Evolutionary conservation across 2,329 filamentous ascomycete genomes (phyloP).

Genomic region (Colletotrichum ledebouriae): DNA sequence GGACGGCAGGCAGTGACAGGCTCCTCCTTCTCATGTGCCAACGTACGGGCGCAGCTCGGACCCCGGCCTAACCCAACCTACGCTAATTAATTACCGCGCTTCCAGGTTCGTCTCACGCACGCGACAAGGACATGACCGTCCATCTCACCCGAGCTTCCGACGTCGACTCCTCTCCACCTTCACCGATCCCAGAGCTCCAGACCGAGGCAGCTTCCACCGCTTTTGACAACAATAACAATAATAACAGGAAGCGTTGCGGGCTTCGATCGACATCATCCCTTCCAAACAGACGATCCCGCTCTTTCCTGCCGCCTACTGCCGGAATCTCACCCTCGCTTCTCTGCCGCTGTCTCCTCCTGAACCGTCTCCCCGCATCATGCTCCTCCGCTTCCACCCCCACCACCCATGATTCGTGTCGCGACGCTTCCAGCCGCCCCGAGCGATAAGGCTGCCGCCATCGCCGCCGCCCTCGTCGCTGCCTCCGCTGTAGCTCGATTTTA

Average conservation of each 20-base stretch:
- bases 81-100: background rate
- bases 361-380: constrained; percentile 28
- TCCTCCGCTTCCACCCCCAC: constrained; percentile 13
- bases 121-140: constrained; percentile 6
- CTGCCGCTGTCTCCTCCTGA: background rate
- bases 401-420: constrained; percentile 34
- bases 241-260: background rate
- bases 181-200: background rate
- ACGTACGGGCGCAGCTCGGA: too few relatives aligned
- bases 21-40: too few relatives aligned
- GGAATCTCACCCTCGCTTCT: background rate
- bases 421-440: constrained; percentile 33
- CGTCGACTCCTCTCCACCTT: background rate
- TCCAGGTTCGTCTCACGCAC: background rate
- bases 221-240: background rate
- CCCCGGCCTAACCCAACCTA: too few relatives aligned
- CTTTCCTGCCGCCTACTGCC: background rate
- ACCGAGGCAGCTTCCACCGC: background rate
- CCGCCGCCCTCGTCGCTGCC: background rate
- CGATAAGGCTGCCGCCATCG: constrained; percentile 29
- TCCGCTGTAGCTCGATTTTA: background rate
- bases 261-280: too few relatives aligned
- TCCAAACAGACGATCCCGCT: background rate
- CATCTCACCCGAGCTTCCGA: constrained; percentile 23
- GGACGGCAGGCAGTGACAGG: too few relatives aligned